These are phyloP conservation scores for Wickerhamiella musiphila DNA, from an alignment of 805 yeast species.

Conservation along the genomic window DNA sequence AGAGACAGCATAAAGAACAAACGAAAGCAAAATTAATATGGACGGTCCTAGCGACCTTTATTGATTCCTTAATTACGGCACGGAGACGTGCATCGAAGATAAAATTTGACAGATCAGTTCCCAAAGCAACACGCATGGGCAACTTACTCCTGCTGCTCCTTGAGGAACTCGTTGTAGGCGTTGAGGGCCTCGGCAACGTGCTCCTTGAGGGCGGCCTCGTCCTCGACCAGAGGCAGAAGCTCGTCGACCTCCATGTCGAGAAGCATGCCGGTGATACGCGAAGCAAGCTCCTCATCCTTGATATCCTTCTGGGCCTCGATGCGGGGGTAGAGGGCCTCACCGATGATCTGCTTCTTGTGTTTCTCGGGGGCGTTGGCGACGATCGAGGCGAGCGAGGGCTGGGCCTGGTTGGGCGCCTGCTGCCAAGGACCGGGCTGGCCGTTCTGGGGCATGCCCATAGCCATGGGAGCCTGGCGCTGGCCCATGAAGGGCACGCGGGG, in stretches of 20 bases:
- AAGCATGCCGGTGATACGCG: conserved; percentile 98
- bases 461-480: conserved; percentile 22
- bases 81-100: too few relatives aligned
- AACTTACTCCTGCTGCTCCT: conserved; percentile 28
- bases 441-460: conserved; percentile 19
- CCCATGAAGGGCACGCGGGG: conserved; percentile 32
- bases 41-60: too few relatives aligned
- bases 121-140: background rate
- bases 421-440: conserved; percentile 24
- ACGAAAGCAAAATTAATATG: too few relatives aligned
- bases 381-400: conserved; percentile 39
- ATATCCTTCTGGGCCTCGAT: conserved; percentile 75
- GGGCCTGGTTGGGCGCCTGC: conserved; percentile 20
- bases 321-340: conserved; percentile 93
- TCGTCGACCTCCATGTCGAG: conserved; percentile 87
- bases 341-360: conserved; percentile 93
- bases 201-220: conserved; percentile 73
- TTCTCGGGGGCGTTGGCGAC: conserved; percentile 50
- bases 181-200: conserved; percentile 87
- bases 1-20: too few relatives aligned
- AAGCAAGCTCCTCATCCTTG: conserved; percentile 86
- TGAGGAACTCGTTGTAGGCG: conserved; percentile 86
- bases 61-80: too few relatives aligned
- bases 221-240: conserved; percentile 73
- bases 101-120: too few relatives aligned